Evolutionary conservation across 2,329 filamentous ascomycete species (phyloP).

Genomic region (Aaosphaeria pasadenensis): DNA sequence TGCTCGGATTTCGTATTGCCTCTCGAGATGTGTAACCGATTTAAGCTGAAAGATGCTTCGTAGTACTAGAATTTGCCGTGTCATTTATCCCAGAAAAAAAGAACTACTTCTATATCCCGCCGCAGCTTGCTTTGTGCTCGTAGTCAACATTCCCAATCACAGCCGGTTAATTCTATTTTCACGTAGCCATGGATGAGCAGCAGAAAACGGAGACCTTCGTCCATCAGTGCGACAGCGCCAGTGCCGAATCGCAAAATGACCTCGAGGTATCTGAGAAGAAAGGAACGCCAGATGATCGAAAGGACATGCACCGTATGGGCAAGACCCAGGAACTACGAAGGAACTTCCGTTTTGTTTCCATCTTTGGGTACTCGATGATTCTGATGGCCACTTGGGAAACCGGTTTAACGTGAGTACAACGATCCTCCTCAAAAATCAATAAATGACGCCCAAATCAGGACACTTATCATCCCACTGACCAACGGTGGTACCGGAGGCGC

Average conservation of each 20-base stretch:
- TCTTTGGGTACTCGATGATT: constrained; percentile 11
- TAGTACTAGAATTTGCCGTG: no score
- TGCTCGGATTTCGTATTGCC: no score
- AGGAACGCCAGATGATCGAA: constrained; percentile 9
- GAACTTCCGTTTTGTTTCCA: constrained; percentile 12
- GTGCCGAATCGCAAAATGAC: constrained; percentile 2
- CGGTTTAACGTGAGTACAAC: constrained; percentile 2
- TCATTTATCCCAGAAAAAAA: no score
- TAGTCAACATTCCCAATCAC: no score
- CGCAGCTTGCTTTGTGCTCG: no score
- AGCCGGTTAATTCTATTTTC: no score
- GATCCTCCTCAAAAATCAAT: background rate
- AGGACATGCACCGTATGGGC: constrained; percentile 22
- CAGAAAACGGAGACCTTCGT: no score
- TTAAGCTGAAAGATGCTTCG: no score
- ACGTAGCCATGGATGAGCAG: no score
- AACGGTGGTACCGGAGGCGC: constrained; percentile 34
- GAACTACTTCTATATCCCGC: no score
- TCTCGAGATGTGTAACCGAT: no score
- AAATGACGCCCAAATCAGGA: background rate
- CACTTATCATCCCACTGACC: constrained; percentile 11
- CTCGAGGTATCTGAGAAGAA: constrained; percentile 9
- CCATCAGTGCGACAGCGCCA: background rate
- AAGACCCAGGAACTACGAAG: constrained; percentile 18
- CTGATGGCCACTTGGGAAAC: constrained; percentile 9